Base-by-base conservation (phyloP, 2,329 filamentous ascomycete genomes). In the Colletotrichum sp. region DNA sequence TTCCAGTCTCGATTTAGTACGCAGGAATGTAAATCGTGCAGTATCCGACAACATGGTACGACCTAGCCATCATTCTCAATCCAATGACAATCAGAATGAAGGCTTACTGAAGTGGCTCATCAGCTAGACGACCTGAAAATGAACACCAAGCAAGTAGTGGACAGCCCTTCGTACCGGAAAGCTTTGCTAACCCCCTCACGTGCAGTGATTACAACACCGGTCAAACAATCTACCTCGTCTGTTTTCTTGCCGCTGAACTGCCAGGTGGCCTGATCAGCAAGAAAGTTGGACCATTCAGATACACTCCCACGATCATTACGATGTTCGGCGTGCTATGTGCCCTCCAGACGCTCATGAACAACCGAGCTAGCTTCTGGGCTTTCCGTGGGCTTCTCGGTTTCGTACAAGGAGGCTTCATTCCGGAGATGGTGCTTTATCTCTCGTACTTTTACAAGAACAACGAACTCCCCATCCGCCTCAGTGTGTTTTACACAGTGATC, bases 401-500 rank as follows among this genome's bases (percentile, higher is more conserved):
- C 5, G 60, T 63, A 2, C 60, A 64, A 36, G 87, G 87, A 2
- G 87, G 87, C 2, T 88, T 88, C 72, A 88, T 88, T 36, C 87
- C 62, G 49, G 77, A 62, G 44, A 69, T 78, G 92, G 90, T 94
- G 66, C 85, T 94, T 2, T 94, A 94, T 65, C 67, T 81, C 21
- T 79, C 78, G 6, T 81, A 81, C 66, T 81, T 79, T 62, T 81
- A 78, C 69, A 81, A 79, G 55, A 75, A 75, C 16, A 76, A 72
- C 4, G 79, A 81, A 67, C 71, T 81, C 13, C 77, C 79, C 0
- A 88, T 90, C 28, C 90, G 94, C 0, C 86, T 95, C 6, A 91
- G 91, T 57, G 92, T 88, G 79, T 95, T 95, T 83, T 95, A 93
- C 94, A 86, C 86, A 1, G 87, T 87, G 2, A 82, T 88, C n/a